phyloP scores from a whole-genome alignment of 305 asterid genomes.

The Fraxinus angustifolia region DNA sequence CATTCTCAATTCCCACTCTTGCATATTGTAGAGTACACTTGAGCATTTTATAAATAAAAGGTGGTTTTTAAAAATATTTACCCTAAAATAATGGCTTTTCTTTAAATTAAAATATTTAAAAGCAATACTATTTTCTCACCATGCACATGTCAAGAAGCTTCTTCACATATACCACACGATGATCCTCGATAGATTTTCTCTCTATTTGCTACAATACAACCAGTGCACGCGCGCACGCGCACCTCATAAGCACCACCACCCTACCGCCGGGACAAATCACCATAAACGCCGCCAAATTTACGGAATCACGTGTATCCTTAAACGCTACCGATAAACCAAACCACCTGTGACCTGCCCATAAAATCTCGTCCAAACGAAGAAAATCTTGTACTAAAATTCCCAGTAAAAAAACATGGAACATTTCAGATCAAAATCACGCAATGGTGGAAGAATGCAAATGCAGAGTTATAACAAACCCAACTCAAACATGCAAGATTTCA shows the following conservation, averaged over 20 bases:
- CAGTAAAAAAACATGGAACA: not conserved
- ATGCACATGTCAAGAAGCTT: not conserved
- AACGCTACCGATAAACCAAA: not conserved
- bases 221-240: not conserved
- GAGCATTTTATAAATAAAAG: too few species aligned
- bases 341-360: not conserved
- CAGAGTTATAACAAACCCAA: slow-evolving; percentile 22
- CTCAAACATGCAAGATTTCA: slow-evolving; percentile 55
- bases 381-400: not conserved
- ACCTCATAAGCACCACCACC: not conserved
- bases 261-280: not conserved
- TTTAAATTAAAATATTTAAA: too few species aligned
- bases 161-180: too few species aligned
- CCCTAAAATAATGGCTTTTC: too few species aligned
- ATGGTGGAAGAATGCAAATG: not conserved
- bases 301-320: not conserved
- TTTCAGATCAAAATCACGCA: not conserved
- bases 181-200: not conserved
- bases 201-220: not conserved
- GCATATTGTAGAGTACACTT: too few species aligned
- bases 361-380: not conserved
- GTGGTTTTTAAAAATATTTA: too few species aligned
- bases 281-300: not conserved
- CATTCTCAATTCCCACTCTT: too few species aligned
- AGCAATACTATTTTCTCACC: too few species aligned